Evolutionary conservation across 768 basidiomycete species (phyloP), one percentile per base, ranked within the genome.

Genomic region (Trametes cubensis): DNA sequence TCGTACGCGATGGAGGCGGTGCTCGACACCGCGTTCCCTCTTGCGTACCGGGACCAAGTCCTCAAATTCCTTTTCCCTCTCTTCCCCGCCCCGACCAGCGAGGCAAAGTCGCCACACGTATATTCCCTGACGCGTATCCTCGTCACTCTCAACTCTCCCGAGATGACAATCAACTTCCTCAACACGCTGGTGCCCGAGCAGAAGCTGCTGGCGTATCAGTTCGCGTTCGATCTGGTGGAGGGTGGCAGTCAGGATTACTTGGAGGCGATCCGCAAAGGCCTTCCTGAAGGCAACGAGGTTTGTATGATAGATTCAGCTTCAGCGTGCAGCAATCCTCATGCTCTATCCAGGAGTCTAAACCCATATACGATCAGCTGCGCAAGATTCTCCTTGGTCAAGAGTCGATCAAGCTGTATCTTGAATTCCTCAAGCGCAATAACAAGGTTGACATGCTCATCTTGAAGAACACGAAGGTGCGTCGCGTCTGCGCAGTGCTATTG

Each of bases 381-480:
- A 83, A 80, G 60, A 97, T 99, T 66, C 79, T 99, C 23, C 88
- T 86, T 13, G 97, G 97, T 20, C 91, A 93, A 70, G 92, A 92
- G 72, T 94, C 92, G 34, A 92, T 96, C 60, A 93, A 92, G 70
- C 77, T 98, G 28, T 95, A 96, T 74, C 86, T 96, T 49, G 93
- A 98, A 76, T 98, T 99, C 81, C 83, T 99, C 61, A 90, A 91
- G 76, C 87, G 90, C 64, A 95, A 95, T 74, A 97, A 97, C 76
- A 90, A 93, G 72, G 88, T 89, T 54, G 97, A 98, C 71, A 82
- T 95, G 73, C 78, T 92, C 20, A 94, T 98, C 65, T 80, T 99
- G 50, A 95, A 95, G 76, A 88, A 88, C 68, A 95, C 94, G 55
- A 98, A 96, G 82, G 94, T 92, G 66, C 58, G 64, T 64, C 39